phyloP scores from a whole-genome alignment of 495 filamentous ascomycete species.

The Cudoniella acicularis region DNA sequence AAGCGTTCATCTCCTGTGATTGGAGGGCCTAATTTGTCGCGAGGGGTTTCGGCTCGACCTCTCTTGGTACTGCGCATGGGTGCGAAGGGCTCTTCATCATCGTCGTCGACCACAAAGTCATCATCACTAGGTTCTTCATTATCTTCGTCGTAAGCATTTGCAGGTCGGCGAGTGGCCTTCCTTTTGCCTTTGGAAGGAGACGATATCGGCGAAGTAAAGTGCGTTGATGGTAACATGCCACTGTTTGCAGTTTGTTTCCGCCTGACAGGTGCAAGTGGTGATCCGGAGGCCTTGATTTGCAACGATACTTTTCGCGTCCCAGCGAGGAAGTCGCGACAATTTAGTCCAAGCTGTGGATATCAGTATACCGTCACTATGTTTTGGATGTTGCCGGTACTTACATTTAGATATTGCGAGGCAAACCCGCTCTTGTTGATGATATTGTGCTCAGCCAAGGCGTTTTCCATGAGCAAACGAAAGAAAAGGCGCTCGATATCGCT shows the following conservation, averaged over 20 bases:
- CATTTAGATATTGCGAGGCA: conserved; percentile 54
- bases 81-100: conserved; percentile 59
- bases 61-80: conserved; percentile 36
- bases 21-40: conserved; percentile 55
- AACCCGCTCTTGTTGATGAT: conserved; percentile 59
- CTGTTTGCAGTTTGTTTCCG: conserved; percentile 3
- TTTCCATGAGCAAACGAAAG: conserved; percentile 57
- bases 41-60: conserved; percentile 28
- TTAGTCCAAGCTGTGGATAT: conserved; percentile 42
- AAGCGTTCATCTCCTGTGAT: conserved; percentile 70
- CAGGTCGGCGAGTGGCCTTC: conserved; percentile 37
- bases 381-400: conserved; percentile 30
- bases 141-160: conserved; percentile 18
- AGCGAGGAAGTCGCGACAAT: conserved; percentile 45
- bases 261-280: not conserved
- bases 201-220: conserved; percentile 76
- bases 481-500: conserved; percentile 63
- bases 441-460: conserved; percentile 55
- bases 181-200: conserved; percentile 28
- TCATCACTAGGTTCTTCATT: conserved; percentile 46
- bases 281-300: conserved; percentile 39
- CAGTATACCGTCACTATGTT: too few relatives aligned
- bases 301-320: conserved; percentile 53
- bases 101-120: conserved; percentile 48
- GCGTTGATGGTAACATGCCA: conserved; percentile 55